Evolutionary conservation across 1,284 basidiomycete genomes (phyloP).

Genomic region (Cryptococcus sp.): DNA sequence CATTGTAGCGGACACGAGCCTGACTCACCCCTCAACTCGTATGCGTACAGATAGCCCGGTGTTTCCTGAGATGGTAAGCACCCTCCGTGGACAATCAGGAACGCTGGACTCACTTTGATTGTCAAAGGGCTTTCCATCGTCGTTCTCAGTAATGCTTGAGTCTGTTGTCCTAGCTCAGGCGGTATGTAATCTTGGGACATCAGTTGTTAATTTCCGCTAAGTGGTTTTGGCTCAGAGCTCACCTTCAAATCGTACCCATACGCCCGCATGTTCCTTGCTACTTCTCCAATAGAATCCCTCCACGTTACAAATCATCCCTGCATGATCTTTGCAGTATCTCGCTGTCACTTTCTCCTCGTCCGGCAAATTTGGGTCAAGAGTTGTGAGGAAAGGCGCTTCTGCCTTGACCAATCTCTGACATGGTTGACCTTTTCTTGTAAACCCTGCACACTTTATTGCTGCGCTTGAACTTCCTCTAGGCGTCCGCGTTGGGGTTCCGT

Average conservation of each 20-base stretch:
- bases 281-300: conserved; percentile 42
- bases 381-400: conserved; percentile 27
- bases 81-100: not conserved
- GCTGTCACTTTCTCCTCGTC: conserved; percentile 4
- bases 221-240: conserved; percentile 4
- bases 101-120: conserved; percentile 24
- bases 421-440: conserved; percentile 38
- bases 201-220: not conserved
- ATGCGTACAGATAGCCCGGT: conserved; percentile 45
- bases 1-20: not conserved
- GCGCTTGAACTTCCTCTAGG: not conserved
- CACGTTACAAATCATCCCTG: conserved; percentile 38
- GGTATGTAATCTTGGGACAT: conserved; percentile 36
- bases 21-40: conserved; percentile 40
- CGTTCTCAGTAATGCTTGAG: conserved; percentile 41
- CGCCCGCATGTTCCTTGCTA: conserved; percentile 11
- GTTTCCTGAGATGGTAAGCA: conserved; percentile 24
- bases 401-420: conserved; percentile 42
- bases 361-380: conserved; percentile 5
- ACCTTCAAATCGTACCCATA: conserved; percentile 43
- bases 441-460: conserved; percentile 40
- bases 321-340: conserved; percentile 46
- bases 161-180: conserved; percentile 40
- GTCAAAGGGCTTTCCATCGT: conserved; percentile 46
- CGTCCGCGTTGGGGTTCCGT: not conserved